phyloP scores from a whole-genome alignment of 352 stramenopile genomes.

The Phytophthora pisi region DNA sequence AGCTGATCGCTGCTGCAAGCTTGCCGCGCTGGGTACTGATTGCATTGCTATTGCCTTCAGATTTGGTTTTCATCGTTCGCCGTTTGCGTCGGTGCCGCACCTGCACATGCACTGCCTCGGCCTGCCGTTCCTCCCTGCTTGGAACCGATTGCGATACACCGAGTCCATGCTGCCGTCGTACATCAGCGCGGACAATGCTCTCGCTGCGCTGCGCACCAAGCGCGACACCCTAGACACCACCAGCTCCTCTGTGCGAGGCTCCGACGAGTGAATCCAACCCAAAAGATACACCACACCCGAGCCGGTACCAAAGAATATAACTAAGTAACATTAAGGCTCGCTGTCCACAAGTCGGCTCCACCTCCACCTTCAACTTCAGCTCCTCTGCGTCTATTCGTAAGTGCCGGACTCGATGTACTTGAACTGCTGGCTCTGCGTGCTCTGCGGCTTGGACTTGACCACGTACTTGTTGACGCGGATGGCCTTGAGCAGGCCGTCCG shows the following conservation, averaged over 20 bases:
- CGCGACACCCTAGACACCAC: conserved; percentile 23
- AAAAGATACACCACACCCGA: background rate
- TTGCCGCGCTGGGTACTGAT: background rate
- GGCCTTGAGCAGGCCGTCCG: conserved; percentile 80
- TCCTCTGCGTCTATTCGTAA: conserved; percentile 45
- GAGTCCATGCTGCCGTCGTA: conserved; percentile 64
- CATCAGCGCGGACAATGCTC: conserved; percentile 53
- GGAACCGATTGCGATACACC: conserved; percentile 69
- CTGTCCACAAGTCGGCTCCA: background rate
- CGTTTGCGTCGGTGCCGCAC: conserved; percentile 75
- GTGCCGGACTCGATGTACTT: conserved; percentile 88
- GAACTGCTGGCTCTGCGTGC: conserved; percentile 80
- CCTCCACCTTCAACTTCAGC: background rate
- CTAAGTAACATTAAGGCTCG: conserved; percentile 30
- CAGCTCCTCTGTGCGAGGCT: conserved; percentile 14
- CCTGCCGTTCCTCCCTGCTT: conserved; percentile 60
- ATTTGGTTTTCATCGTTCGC: conserved; percentile 74
- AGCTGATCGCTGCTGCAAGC: background rate
- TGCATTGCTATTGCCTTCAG: conserved; percentile 24
- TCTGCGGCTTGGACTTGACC: conserved; percentile 77
- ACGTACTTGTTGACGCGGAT: conserved; percentile 89
- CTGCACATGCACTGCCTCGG: conserved; percentile 78
- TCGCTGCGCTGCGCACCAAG: conserved; percentile 35
- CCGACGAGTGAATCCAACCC: conserved; percentile 14
- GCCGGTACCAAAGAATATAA: conserved; percentile 27